Percentiles rank a stretch among this genome's conserved stretches.
These are phyloP conservation scores for Stipa capillata DNA, from an alignment of 176 grass and related monocot species.

Conservation along the genomic window DNA sequence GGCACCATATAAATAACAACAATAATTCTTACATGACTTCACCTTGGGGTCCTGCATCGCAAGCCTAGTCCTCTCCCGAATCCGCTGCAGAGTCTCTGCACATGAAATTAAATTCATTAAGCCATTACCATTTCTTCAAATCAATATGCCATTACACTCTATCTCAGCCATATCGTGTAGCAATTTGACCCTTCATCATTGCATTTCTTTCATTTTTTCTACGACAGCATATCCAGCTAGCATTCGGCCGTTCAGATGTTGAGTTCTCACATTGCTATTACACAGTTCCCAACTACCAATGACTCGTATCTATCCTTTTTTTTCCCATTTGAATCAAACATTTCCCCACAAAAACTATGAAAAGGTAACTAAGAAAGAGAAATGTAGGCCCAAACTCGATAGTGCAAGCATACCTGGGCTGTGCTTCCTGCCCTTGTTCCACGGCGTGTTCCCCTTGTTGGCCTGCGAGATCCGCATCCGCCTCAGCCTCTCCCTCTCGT, in stretches of 20 bases:
- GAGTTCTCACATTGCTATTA: background rate
- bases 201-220: background rate
- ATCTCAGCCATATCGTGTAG: background rate
- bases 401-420: constrained; percentile 45
- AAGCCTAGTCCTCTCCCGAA: constrained; percentile 79
- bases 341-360: background rate
- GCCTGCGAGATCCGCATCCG: constrained; percentile 72
- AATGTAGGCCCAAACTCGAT: background rate
- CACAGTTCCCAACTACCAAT: background rate
- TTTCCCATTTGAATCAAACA: background rate
- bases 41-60: constrained; percentile 99
- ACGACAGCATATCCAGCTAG: background rate
- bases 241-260: background rate
- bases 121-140: background rate
- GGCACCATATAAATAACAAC: constrained; percentile 15
- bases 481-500: constrained; percentile 69
- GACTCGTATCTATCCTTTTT: background rate
- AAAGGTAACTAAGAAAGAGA: background rate
- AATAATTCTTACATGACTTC: constrained; percentile 92
- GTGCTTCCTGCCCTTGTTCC: constrained; percentile 96
- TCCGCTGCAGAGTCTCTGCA: constrained; percentile 85
- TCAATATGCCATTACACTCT: background rate
- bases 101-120: constrained; percentile 12
- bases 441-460: constrained; percentile 89
- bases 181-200: background rate